Base-by-base conservation (phyloP, 1,284 basidiomycete species). In the Rhodofomes roseus region DNA sequence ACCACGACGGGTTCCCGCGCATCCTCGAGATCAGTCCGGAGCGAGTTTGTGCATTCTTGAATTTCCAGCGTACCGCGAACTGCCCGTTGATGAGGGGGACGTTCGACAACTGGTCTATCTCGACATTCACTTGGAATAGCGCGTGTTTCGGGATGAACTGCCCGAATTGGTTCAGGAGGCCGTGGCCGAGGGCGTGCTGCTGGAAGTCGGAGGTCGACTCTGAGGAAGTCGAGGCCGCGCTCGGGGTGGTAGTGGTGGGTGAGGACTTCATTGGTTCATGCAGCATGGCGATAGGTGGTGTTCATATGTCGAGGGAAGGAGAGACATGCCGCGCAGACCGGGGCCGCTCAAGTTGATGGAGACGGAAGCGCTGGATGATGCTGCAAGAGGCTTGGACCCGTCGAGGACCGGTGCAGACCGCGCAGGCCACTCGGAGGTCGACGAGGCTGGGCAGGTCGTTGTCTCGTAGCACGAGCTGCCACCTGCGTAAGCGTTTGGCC, bases 41-140 rank as follows among this genome's bases (percentile, higher is more conserved):
- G 2, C 78, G 72, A 16, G 75, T 72, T 40, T 82, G 79, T 16
- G 84, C 83, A 63, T 85, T 79, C 74, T 86, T 89, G 74, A 93
- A 82, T 70, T 85, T 87, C 91, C 91, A 93, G 53, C 82, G 79
- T 40, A 89, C 81, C 16, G 79, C 84, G 68, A 93, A 93, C 66
- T 90, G 81, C 62, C 92, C 92, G 41, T 76, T 75, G 53, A 93
- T 84, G 61, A 92, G 82, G 0, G 92, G 91, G 0, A 94, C 86
- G 67, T 86, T 89, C 44, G 82, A 79, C 31, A 93, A 80, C 65
- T 92, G 84, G 71, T 92, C 89, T 46, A 93, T 80, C 36, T 79
- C 78, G 51, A 93, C 70, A 18, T 78, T 76, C 29, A 86, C 84
- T 58, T 84, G 81, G 73, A 93, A 93, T 60, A 84, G 80, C 3